Evolutionary conservation across 306 rosid species (phyloP).

Genomic region (Betula pendula): DNA sequence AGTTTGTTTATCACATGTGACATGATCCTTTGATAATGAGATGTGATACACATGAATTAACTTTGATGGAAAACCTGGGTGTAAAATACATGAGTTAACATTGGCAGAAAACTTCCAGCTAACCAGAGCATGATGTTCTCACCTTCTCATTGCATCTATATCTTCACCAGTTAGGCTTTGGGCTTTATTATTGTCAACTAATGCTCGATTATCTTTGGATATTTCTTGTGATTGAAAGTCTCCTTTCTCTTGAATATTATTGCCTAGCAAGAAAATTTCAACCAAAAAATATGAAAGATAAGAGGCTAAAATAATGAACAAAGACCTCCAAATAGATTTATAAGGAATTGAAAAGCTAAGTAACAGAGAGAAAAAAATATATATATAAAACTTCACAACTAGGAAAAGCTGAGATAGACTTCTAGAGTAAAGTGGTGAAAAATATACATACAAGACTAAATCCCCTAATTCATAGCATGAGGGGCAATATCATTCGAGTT

Average conservation of each 20-base stretch:
- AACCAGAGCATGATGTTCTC: constrained; percentile 23
- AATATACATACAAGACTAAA: background rate
- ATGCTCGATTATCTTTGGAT: constrained; percentile 64
- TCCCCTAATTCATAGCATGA: background rate
- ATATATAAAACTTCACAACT: background rate
- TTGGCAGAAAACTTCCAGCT: background rate
- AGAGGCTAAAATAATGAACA: background rate
- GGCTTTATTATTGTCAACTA: constrained; percentile 80
- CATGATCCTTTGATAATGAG: background rate
- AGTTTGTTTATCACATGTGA: background rate
- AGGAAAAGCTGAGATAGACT: background rate
- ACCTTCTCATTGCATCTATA: constrained; percentile 76
- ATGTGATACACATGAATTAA: background rate
- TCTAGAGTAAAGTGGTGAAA: background rate
- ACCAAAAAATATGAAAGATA: background rate
- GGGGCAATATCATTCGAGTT: too few species aligned
- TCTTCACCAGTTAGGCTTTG: constrained; percentile 89
- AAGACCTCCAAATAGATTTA: background rate
- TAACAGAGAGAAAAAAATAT: background rate
- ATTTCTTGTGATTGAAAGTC: constrained; percentile 45
- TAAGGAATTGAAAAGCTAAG: background rate
- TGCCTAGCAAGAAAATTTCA: constrained; percentile 31
- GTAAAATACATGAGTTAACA: background rate
- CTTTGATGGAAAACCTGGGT: background rate
- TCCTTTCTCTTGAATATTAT: constrained; percentile 36